These are phyloP conservation scores for Trichophyton simii DNA, from an alignment of 2,329 filamentous ascomycete genomes.

Conservation along the genomic window DNA sequence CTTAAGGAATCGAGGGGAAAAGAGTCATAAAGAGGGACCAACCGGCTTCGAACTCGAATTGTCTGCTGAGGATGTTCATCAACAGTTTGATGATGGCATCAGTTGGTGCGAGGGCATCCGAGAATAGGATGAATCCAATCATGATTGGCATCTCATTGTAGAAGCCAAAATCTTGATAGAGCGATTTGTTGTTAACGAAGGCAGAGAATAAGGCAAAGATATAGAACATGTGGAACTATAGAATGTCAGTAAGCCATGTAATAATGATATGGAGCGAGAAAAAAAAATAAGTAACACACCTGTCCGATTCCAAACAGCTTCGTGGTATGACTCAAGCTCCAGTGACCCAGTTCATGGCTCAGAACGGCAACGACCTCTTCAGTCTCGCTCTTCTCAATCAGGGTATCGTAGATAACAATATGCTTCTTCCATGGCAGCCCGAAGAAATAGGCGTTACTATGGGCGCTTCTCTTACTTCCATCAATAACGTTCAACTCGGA, in stretches of 20 bases:
- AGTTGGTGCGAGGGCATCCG: constrained; percentile 86
- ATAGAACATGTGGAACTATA: constrained; percentile 82
- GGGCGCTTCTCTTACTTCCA: constrained; percentile 73
- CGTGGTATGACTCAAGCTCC: constrained; percentile 90
- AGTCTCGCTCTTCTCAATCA: constrained; percentile 87
- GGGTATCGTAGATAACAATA: constrained; percentile 96
- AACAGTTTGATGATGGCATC: constrained; percentile 88
- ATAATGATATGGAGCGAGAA: neutral
- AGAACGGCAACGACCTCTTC: constrained; percentile 91
- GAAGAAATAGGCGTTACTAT: constrained; percentile 92
- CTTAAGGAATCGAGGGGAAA: neutral
- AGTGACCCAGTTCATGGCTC: constrained; percentile 92
- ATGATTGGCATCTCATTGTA: constrained; percentile 72
- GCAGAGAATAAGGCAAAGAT: constrained; percentile 93
- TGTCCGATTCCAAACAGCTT: constrained; percentile 77
- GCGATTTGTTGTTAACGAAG: constrained; percentile 87
- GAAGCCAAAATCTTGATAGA: constrained; percentile 90
- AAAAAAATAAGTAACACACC: constrained; percentile 36
- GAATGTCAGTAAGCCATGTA: constrained; percentile 4
- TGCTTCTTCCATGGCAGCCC: constrained; percentile 99
- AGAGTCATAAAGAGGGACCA: constrained; percentile 18
- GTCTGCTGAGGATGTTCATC: constrained; percentile 90
- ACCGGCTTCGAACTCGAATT: constrained; percentile 91
- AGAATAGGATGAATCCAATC: constrained; percentile 95
- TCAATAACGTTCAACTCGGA: constrained; percentile 91